Base-by-base conservation (phyloP, 257 asterid species). In the Solanum bulbocastanum region DNA sequence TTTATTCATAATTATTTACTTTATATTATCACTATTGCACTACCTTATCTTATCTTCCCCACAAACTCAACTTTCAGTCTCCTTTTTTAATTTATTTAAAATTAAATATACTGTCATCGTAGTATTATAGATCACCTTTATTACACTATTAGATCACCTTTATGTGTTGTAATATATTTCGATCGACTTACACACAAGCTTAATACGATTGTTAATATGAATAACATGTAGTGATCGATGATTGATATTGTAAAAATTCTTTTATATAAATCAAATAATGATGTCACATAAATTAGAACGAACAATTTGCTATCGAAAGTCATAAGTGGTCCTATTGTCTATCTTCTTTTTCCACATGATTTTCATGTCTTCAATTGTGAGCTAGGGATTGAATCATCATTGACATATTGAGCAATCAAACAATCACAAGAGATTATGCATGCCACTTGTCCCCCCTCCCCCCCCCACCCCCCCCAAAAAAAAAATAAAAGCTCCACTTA, bases 1-100 rank as follows among this genome's bases (percentile, higher is more conserved):
- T 20, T 44, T 33, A 69, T 72, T 46, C 22, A 84, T 20, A 83
- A 83, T 32, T 86, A 33, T 89, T 91, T 86, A 91, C 92, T 87
- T 86, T 58, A 91, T 92, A 91, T 95, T 93, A 93, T 95, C 95
- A 88, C 89, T 11, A 60, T 87, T 88, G 89, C 91, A 90, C 86
- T 85, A 92, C 94, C 96, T 95, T 95, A 94, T 95, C 98, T 91
- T 93, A 92, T 93, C 92, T 91, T 87, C 93, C 94, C 92, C 93
- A 92, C 94, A 78, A 87, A 90, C 79, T 49, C 88, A 71, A 87
- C 88, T 89, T 89, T 88, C 23, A 74, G 83, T 33, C 68, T 7
- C 62, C 5, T 10, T 76, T 76, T 68, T 68, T 65, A 58, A 83
- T 56, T 68, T 84, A 88, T 91, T 88, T 87, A 84, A 79, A 42